Conservation (phyloP, 2,329 filamentous ascomycete species). For the Epicoccum sorghinum region DNA sequence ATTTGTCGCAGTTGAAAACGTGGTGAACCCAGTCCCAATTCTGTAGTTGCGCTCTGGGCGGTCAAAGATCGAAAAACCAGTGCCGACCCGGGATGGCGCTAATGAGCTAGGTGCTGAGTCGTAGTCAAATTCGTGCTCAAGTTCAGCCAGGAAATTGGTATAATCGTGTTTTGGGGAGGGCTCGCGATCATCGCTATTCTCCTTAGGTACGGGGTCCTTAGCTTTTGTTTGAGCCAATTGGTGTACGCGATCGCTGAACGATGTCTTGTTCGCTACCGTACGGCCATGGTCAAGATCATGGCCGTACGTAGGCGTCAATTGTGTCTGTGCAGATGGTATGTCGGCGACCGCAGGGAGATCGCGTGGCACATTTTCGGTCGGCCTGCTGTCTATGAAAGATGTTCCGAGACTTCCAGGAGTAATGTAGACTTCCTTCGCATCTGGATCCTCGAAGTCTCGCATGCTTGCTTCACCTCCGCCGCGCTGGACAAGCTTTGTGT, state of each 20-base stretch:
- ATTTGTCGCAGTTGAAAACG: slow-evolving; percentile 29
- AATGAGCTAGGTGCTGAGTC: slow-evolving; percentile 32
- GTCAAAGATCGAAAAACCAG: slow-evolving; percentile 37
- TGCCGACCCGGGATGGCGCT: slow-evolving; percentile 33
- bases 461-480: slow-evolving; percentile 38
- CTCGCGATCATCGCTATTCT: slow-evolving; percentile 16
- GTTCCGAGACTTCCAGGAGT: slow-evolving; percentile 40
- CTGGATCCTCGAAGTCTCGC: slow-evolving; percentile 41
- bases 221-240: slow-evolving; percentile 28
- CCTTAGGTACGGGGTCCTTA: slow-evolving; percentile 10
- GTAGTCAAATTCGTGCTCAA: slow-evolving; percentile 40
- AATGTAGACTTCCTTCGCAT: slow-evolving; percentile 45
- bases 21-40: slow-evolving; percentile 27
- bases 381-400: slow-evolving; percentile 33
- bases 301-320: slow-evolving; percentile 12
- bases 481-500: slow-evolving; percentile 45
- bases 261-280: slow-evolving; percentile 34
- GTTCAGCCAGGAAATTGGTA: slow-evolving; percentile 32
- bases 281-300: slow-evolving; percentile 20
- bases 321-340: slow-evolving; percentile 24
- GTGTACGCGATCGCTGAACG: slow-evolving; percentile 45
- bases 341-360: slow-evolving; percentile 31
- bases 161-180: slow-evolving; percentile 25
- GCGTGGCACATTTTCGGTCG: slow-evolving; percentile 34
- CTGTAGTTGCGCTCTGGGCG: slow-evolving; percentile 21